These are phyloP conservation scores for Trifolium fragiferum DNA, from an alignment of 306 rosid species.

Conservation along the genomic window DNA sequence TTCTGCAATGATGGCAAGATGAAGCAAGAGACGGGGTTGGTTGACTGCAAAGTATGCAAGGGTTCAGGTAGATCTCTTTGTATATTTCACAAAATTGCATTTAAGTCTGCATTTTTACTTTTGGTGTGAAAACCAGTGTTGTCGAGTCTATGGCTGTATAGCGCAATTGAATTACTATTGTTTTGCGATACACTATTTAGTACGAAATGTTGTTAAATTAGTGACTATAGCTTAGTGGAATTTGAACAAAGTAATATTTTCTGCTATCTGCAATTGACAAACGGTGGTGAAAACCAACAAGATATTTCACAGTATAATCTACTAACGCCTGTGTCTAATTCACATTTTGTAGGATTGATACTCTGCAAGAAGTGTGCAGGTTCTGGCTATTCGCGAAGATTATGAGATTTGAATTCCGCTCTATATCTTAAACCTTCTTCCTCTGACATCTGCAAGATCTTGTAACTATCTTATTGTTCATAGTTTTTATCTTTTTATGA, in stretches of 20 bases:
- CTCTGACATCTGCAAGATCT: conserved; percentile 40
- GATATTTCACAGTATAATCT: neutral
- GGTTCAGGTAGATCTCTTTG: conserved; percentile 78
- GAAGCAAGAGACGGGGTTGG: conserved; percentile 72
- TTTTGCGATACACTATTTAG: neutral
- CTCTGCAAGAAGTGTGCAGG: conserved; percentile 98
- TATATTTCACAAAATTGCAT: conserved; percentile 2
- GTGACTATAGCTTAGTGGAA: neutral
- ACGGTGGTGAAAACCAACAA: neutral
- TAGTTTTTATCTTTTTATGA: neutral
- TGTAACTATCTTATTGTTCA: conserved; percentile 40
- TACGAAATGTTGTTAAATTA: neutral
- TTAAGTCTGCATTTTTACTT: neutral
- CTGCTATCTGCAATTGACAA: neutral
- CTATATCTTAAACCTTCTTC: conserved; percentile 26
- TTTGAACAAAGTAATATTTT: neutral
- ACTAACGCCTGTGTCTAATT: conserved; percentile 34
- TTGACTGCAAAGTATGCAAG: conserved; percentile 91
- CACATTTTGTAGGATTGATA: conserved; percentile 67
- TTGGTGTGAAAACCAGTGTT: conserved; percentile 4
- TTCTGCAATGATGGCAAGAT: conserved; percentile 89
- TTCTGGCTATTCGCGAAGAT: conserved; percentile 94
- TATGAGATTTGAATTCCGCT: conserved; percentile 51
- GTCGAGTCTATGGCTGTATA: no score
- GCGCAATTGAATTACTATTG: neutral